Percentiles rank a stretch among this genome's conserved stretches.
phyloP scores from a whole-genome alignment of 2,329 filamentous ascomycete species.

The Polytolypa hystricis region DNA sequence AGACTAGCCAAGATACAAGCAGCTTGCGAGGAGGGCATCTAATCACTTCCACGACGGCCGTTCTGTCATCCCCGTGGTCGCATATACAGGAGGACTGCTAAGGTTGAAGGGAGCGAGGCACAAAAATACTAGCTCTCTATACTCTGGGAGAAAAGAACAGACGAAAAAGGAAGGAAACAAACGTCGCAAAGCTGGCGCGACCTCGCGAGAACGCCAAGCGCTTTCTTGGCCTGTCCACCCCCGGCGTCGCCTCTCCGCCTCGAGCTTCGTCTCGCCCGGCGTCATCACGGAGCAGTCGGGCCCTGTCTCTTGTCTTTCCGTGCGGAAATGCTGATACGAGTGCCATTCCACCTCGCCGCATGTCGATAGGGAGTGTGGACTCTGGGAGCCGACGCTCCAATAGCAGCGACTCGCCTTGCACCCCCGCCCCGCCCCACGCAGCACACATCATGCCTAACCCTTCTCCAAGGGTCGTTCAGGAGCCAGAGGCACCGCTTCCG shows the following conservation, averaged over 20 bases:
- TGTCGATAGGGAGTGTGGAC: too few species aligned
- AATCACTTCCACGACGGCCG: too few species aligned
- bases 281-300: slow-evolving; percentile 19
- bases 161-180: too few species aligned
- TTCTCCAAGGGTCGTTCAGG: slow-evolving; percentile 8
- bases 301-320: slow-evolving; percentile 26
- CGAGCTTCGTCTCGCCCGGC: slow-evolving; percentile 14
- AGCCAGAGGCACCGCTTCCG: slow-evolving; percentile 20
- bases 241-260: slow-evolving; percentile 11
- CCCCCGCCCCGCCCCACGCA: slow-evolving; percentile 4
- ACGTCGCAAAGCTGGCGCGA: slow-evolving; percentile 29
- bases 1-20: too few species aligned
- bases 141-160: too few species aligned
- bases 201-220: slow-evolving; percentile 38
- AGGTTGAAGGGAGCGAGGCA: too few species aligned
- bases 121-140: too few species aligned
- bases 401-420: not conserved
- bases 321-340: slow-evolving; percentile 25
- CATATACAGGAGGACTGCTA: too few species aligned
- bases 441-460: slow-evolving; percentile 17
- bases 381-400: not conserved
- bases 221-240: slow-evolving; percentile 30
- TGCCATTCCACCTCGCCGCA: slow-evolving; percentile 9
- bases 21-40: too few species aligned
- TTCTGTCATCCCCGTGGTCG: too few species aligned